Evolutionary conservation across 495 filamentous ascomycete genomes (phyloP).

Genomic region (Sporormia fimetaria): DNA sequence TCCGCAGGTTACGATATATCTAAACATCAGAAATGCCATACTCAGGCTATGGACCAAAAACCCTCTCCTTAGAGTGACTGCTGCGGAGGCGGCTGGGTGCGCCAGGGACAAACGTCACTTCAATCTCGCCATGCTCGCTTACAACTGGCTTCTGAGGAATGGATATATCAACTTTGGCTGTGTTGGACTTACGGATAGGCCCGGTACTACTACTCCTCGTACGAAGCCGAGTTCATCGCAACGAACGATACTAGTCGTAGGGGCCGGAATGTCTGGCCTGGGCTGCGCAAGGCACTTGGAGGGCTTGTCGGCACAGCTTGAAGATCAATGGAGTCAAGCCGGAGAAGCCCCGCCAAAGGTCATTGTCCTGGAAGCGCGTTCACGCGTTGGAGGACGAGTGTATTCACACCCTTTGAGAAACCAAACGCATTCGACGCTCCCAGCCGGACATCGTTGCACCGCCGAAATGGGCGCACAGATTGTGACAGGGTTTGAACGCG

Average conservation of each 20-base stretch:
- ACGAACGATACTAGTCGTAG: constrained; percentile 72
- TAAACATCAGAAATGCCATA: constrained; percentile 95
- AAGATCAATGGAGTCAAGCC: constrained; percentile 46
- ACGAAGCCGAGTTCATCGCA: constrained; percentile 39
- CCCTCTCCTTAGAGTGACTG: constrained; percentile 72
- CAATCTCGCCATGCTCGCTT: constrained; percentile 74
- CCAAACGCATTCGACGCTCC: constrained; percentile 40
- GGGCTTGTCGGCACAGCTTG: constrained; percentile 66
- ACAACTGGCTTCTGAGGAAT: constrained; percentile 79
- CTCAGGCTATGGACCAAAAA: constrained; percentile 84
- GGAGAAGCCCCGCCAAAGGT: constrained; percentile 61
- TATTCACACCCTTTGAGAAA: constrained; percentile 78
- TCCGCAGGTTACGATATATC: constrained; percentile 84
- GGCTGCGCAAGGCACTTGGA: constrained; percentile 88
- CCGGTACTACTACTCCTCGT: constrained; percentile 27
- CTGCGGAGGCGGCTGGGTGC: constrained; percentile 85
- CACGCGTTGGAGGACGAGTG: constrained; percentile 82
- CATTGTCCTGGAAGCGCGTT: constrained; percentile 75
- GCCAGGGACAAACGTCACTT: constrained; percentile 87
- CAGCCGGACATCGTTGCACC: constrained; percentile 50
- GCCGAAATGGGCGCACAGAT: constrained; percentile 97
- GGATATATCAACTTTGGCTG: constrained; percentile 98
- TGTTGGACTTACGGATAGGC: constrained; percentile 50
- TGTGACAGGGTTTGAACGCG: constrained; percentile 89
- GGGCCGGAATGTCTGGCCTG: constrained; percentile 88